Evolutionary conservation across 345 rosid species (phyloP), one percentile per base, ranked within the genome.

Genomic region (Cardamine occulta): DNA sequence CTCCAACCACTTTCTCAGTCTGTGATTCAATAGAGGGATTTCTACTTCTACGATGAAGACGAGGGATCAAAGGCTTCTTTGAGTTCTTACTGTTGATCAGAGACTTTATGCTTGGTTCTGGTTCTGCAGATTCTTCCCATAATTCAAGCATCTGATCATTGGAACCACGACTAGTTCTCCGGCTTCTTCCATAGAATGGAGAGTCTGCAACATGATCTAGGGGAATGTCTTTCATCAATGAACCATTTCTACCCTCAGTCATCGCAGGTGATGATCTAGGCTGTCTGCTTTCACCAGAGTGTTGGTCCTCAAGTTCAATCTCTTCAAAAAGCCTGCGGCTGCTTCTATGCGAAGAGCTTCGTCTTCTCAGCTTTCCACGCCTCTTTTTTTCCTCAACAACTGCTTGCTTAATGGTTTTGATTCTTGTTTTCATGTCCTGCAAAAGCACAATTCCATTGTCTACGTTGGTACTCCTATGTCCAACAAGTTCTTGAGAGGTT

Each of bases 191-290:
- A 52, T 85, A 63, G 51, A 74, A 82, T 17, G 91, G 84, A 58
- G 82, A 82, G 62, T 89, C 89, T 8, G 91, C 94, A 34, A 74
- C 85, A 74, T 91, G 91, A 83, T 96, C 99, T 6, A 96, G 94
- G 3, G 83, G 88, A 80, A 96, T 93, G 74, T 96, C 99, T 82
- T 93, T 96, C 80, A 88, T 84, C 83, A 82, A 73, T 61, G 79
- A 82, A 56, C 83, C 87, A 57, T 66, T 72, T 60, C 74, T 86
- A 34, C 31, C 51, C 69, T 83, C 86, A n/a, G 82, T 55, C 63
- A 79, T 47, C 71, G 75, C 74, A 56, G 73, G 82, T 21, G 23
- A 21, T 52, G 64, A 83, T 78, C 80, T 88, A 79, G 57, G 76
- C 53, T 52, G 51, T 82, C 79, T 80, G 34, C 61, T 76, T 57